These are phyloP conservation scores for Colletotrichum ledebouriae DNA, from an alignment of 2,329 filamentous ascomycete genomes.

Conservation along the genomic window DNA sequence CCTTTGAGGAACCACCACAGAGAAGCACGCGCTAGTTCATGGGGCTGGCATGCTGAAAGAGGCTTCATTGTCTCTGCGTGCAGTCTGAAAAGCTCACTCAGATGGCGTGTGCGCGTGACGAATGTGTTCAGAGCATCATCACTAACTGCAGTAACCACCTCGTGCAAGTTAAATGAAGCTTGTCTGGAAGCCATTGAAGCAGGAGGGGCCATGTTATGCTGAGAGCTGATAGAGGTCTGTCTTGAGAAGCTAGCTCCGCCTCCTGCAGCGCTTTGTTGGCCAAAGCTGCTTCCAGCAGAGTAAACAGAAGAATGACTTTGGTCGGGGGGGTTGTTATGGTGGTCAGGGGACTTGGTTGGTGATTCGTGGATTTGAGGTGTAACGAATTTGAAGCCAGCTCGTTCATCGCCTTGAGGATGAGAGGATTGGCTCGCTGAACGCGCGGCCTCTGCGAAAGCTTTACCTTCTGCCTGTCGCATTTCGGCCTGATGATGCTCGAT, in stretches of 20 bases:
- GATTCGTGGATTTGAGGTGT: slow-evolving; percentile 47
- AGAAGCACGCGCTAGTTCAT: slow-evolving; percentile 78
- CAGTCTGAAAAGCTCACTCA: slow-evolving; percentile 81
- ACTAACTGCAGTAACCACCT: slow-evolving; percentile 60
- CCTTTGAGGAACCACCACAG: slow-evolving; percentile 94
- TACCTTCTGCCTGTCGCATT: slow-evolving; percentile 72
- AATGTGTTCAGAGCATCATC: slow-evolving; percentile 80
- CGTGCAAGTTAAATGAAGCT: slow-evolving; percentile 57
- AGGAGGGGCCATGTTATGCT: slow-evolving; percentile 45
- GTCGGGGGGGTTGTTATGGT: slow-evolving; percentile 47
- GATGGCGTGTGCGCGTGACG: slow-evolving; percentile 76
- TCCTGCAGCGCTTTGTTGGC: slow-evolving; percentile 24
- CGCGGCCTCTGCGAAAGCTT: slow-evolving; percentile 67
- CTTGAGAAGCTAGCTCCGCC: slow-evolving; percentile 36
- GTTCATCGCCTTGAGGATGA: slow-evolving; percentile 49
- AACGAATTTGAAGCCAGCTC: slow-evolving; percentile 44
- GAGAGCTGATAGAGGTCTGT: slow-evolving; percentile 39
- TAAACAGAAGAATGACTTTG: slow-evolving; percentile 57
- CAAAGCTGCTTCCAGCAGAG: slow-evolving; percentile 40
- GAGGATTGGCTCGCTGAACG: slow-evolving; percentile 49
- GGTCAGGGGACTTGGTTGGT: slow-evolving; percentile 45
- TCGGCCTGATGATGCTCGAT: slow-evolving; percentile 71
- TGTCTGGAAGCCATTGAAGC: slow-evolving; percentile 47
- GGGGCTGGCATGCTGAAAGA: slow-evolving; percentile 71
- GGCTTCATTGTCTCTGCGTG: slow-evolving; percentile 82